Evolutionary conservation across 257 asterid species (phyloP).

Genomic region (Solanum tarijense): DNA sequence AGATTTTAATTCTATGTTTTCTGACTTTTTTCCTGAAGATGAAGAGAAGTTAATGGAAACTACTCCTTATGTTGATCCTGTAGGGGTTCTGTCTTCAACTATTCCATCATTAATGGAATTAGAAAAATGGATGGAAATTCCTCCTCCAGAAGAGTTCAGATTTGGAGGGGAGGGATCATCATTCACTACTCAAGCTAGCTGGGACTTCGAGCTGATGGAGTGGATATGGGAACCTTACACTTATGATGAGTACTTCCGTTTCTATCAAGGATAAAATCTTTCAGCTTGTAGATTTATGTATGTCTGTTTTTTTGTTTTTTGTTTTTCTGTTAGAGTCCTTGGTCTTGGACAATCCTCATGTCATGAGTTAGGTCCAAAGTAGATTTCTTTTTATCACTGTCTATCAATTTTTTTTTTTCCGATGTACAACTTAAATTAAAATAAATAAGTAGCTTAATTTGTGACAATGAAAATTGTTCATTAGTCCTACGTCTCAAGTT

Average conservation of each 20-base stretch:
- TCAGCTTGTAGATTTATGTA: neutral
- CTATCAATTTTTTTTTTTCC: neutral
- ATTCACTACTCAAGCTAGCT: neutral
- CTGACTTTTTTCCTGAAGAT: neutral
- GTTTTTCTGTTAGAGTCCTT: no score
- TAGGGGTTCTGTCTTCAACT: neutral
- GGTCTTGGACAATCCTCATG: neutral
- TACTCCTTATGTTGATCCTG: neutral
- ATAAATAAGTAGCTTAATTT: neutral
- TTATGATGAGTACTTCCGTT: neutral
- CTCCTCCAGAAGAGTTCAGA: neutral
- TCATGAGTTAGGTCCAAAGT: neutral
- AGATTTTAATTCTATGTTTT: neutral
- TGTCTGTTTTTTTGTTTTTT: neutral
- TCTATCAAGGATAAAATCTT: neutral
- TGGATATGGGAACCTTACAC: neutral
- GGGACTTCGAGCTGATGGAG: neutral
- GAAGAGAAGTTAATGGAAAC: neutral
- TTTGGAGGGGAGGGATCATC: neutral
- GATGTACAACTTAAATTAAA: neutral
- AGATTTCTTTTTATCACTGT: neutral
- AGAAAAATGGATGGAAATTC: neutral
- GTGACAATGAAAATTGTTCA: neutral
- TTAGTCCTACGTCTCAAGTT: neutral
- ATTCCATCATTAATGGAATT: neutral